Evolutionary conservation across 257 asterid species (phyloP), one percentile per base, ranked within the genome.

Genomic region (Solanum medicagineum): DNA sequence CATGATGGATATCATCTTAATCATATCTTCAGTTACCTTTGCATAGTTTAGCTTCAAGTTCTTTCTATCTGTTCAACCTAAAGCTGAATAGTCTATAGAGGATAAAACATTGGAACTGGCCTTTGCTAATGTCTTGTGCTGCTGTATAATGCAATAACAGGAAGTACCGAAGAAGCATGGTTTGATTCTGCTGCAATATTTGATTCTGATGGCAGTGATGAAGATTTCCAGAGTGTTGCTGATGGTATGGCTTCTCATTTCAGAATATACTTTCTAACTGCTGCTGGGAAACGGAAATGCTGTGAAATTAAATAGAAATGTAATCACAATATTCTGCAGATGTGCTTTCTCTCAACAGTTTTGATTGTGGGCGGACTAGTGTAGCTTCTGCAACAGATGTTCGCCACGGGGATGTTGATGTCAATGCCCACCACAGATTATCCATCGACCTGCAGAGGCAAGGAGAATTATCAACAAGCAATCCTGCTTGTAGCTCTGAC

Each of bases 171-270:
- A 80, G 99, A 95, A 91, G 92, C 97, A 11, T 97, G 99, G 99
- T 95, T 88, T 26, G 99, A 97, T 87, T 91, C 99, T 85, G 91
- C 94, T 81, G 90, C 91, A 69, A 85, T 88, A 57, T 94, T 97
- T 32, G 99, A 97, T 70, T 93, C 96, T 1, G 99, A 97, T 65
- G 92, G 94, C 88, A 95, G 99, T 32, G 98, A 95, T 42, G 99
- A 97, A 60, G 99, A 97, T 87, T 97, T 91, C 87, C 98, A 91
- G 80, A 95, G 99, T 81, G 90, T 93, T 70, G 93, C 98, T 6
- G 99, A 97, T 90, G 99, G 99, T 97, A 89, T 24, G 84, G 22
- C 14, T 29, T 60, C 42, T 16, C 40, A 60, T 20, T 22, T 79
- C 49, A 16, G 66, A 14, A 29, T 79, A 24, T 53, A 15, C 10